Percentiles rank a stretch among this genome's conserved stretches.
Evolutionary conservation across 73 alveolate genomes (phyloP).

Genomic region (Paramecium bursaria): DNA sequence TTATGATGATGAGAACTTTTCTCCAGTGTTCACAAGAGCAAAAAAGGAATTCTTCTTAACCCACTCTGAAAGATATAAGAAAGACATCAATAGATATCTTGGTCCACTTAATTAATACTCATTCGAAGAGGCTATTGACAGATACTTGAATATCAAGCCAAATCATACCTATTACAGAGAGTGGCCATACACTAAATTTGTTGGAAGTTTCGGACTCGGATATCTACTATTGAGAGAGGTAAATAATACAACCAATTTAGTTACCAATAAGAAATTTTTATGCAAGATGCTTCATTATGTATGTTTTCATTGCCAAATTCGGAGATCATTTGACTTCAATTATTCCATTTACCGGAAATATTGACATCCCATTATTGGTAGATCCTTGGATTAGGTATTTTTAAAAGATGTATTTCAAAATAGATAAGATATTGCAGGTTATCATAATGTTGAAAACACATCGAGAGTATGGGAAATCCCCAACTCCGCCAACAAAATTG

Average conservation of each 20-base stretch:
- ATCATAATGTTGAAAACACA: slow-evolving; percentile 65
- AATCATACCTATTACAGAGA: slow-evolving; percentile 72
- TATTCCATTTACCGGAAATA: slow-evolving; percentile 66
- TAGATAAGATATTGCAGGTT: slow-evolving; percentile 64
- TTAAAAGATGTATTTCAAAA: background rate
- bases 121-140: slow-evolving; percentile 57
- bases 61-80: slow-evolving; percentile 66
- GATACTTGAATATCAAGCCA: slow-evolving; percentile 60
- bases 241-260: slow-evolving; percentile 30
- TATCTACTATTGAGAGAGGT: slow-evolving; percentile 70
- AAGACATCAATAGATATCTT: slow-evolving; percentile 36
- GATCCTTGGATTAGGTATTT: slow-evolving; percentile 56
- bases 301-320: slow-evolving; percentile 63
- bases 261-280: slow-evolving; percentile 69
- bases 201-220: slow-evolving; percentile 67
- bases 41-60: slow-evolving; percentile 68
- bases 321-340: slow-evolving; percentile 66
- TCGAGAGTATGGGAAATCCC: slow-evolving; percentile 51
- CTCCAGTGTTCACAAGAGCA: slow-evolving; percentile 70
- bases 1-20: slow-evolving; percentile 71
- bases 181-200: slow-evolving; percentile 64
- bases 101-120: slow-evolving; percentile 58
- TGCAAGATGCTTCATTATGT: slow-evolving; percentile 72
- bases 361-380: background rate
- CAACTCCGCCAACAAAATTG: slow-evolving; percentile 35